Evolutionary conservation across 306 rosid genomes (phyloP).

Genomic region (Vigna unguiculata): DNA sequence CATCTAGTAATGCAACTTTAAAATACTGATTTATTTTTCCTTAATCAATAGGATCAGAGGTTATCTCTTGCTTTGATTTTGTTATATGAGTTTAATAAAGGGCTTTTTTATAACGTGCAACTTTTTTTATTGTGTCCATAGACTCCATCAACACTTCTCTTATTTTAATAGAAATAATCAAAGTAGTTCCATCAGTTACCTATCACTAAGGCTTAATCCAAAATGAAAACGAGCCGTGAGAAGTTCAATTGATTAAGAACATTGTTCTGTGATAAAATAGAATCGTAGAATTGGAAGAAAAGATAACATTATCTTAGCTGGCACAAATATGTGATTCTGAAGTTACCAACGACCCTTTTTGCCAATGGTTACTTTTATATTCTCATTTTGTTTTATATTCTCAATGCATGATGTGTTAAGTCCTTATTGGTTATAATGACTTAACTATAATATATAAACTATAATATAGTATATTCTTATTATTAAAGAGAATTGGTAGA

Average conservation of each 20-base stretch:
- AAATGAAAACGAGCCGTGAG: background rate
- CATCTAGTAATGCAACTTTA: too few species aligned
- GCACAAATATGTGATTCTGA: background rate
- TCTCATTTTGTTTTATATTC: too few species aligned
- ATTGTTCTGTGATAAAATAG: slow-evolving; percentile 2
- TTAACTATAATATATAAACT: too few species aligned
- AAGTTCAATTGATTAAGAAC: background rate
- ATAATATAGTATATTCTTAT: background rate
- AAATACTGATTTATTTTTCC: too few species aligned
- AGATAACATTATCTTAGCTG: slow-evolving; percentile 11
- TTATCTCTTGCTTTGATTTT: too few species aligned
- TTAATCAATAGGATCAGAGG: too few species aligned
- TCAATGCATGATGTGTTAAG: too few species aligned
- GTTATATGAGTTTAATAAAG: background rate
- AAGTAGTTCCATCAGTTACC: background rate
- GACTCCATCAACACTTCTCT: slow-evolving; percentile 49
- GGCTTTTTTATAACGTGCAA: background rate
- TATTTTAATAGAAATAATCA: slow-evolving; percentile 1
- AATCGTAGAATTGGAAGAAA: background rate
- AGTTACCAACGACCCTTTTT: background rate
- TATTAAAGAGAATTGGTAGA: background rate
- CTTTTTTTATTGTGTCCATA: slow-evolving; percentile 27
- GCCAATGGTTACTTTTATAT: slow-evolving; percentile 3
- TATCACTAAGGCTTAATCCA: background rate
- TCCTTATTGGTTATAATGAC: too few species aligned